Base-by-base conservation (phyloP, 345 rosid species). In the Citrus hindsii region DNA sequence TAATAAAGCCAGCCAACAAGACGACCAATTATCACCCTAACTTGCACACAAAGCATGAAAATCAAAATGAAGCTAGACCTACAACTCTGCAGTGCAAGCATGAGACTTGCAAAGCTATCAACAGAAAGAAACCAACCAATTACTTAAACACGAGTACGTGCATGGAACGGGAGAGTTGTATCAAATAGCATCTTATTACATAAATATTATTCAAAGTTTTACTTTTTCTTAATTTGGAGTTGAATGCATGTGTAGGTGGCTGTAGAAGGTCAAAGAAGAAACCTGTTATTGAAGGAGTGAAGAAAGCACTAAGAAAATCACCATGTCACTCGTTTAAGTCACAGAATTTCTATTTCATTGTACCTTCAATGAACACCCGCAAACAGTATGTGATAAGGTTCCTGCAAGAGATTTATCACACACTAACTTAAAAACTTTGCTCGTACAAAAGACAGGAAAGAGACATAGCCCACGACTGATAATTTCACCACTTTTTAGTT, bases 271-370 rank as follows among this genome's bases (percentile, higher is more conserved):
- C 33, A 1, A 25, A 30, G 55, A 25, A 76, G 64, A 66, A 53
- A 67, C 73, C 7, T 53, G 51, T 4, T 24, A 7, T 14, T 67
- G 5, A n/a, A 1, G 58, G 14, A 59, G 55, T 14, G 33, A 28
- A 6, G 9, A 18, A 51, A n/a, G 25, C 21, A 30, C 33, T 62
- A 38, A 48, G 1, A 28, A 63, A 24, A 66, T 33, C 71, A 12
- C 4, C 48, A 32, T 4, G n/a, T 16, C n/a, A 4, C 7, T 35
- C 72, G 1, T 66, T 76, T 22, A 76, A 33, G 40, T 67, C 37
- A 16, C 55, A 76, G 64, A 66, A 76, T 24, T 55, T 35, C n/a
- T 65, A 48, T 66, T 76, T 76, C 65, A 66, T 16, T 28, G 1
- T 14, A 51, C n/a, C 24, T 18, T 48, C 10, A n/a, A 55, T 1